Evolutionary conservation across 225 moss, liverwort and hornwort genomes (phyloP).

Genomic region (Straminergon stramineum): DNA sequence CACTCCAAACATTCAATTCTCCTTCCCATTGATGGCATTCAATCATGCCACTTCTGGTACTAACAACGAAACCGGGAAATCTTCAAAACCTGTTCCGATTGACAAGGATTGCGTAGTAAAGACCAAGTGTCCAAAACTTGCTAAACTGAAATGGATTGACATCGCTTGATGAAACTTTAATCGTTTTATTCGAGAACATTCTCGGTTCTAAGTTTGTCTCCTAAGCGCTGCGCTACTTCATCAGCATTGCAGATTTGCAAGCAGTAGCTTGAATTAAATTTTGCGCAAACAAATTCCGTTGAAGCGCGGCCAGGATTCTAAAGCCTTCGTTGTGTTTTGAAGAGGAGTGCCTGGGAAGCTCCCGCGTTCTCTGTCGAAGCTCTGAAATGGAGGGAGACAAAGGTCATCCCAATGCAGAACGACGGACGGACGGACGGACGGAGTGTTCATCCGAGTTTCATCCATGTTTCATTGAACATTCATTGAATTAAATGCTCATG

Average conservation of each 20-base stretch:
- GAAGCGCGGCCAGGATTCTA: neutral
- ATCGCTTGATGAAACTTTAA: neutral
- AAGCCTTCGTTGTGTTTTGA: neutral
- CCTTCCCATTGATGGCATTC: neutral
- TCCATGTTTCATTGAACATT: neutral
- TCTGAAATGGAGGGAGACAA: neutral
- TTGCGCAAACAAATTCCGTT: neutral
- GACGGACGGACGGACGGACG: neutral
- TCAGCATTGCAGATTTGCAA: neutral
- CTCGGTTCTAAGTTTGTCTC: neutral
- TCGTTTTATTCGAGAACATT: neutral
- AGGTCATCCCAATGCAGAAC: neutral
- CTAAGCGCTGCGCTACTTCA: neutral
- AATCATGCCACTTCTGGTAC: neutral
- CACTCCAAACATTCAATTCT: neutral
- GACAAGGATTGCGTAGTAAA: neutral
- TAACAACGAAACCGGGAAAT: neutral
- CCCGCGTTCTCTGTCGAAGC: neutral
- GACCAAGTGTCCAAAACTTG: neutral
- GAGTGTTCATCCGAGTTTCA: neutral
- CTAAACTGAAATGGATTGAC: neutral
- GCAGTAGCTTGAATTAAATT: neutral
- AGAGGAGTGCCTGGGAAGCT: conserved; percentile 1
- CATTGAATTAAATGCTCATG: neutral
- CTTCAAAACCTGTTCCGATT: neutral